phyloP scores from a whole-genome alignment of 108 stramenopile species.

The Nannochloropsis gaditana region DNA sequence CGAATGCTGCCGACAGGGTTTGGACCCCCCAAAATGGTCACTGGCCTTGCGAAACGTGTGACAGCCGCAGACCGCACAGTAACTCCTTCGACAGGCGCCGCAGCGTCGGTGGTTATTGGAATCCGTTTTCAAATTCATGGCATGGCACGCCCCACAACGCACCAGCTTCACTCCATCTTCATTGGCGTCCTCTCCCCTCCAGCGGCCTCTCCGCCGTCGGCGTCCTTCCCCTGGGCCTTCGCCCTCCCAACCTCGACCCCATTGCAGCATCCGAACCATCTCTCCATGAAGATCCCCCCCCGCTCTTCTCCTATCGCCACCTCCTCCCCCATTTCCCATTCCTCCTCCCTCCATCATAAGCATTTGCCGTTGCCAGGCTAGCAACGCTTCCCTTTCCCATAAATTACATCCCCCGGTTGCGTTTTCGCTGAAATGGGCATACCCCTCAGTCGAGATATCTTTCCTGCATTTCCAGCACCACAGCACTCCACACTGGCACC shows the following conservation, averaged over 20 bases:
- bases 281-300: not conserved
- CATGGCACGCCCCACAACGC: not conserved
- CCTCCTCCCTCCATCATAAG: not conserved
- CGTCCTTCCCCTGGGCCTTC: not conserved
- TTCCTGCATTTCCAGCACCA: slow-evolving; percentile 3
- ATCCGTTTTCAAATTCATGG: slow-evolving; percentile 11
- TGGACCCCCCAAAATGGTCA: not conserved
- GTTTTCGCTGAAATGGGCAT: not conserved
- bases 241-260: not conserved
- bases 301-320: not conserved
- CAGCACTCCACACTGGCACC: not conserved
- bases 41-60: not conserved
- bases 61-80: not conserved
- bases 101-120: not conserved
- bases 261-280: not conserved
- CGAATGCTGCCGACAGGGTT: not conserved
- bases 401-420: not conserved
- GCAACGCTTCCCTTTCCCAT: not conserved
- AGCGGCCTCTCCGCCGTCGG: not conserved
- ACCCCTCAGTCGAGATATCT: not conserved
- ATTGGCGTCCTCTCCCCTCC: not conserved
- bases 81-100: not conserved
- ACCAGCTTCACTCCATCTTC: not conserved
- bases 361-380: not conserved
- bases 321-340: not conserved